These are phyloP conservation scores for Blastocladiella britannica DNA, from an alignment of 192 early-diverging fungal genomes.

Conservation along the genomic window DNA sequence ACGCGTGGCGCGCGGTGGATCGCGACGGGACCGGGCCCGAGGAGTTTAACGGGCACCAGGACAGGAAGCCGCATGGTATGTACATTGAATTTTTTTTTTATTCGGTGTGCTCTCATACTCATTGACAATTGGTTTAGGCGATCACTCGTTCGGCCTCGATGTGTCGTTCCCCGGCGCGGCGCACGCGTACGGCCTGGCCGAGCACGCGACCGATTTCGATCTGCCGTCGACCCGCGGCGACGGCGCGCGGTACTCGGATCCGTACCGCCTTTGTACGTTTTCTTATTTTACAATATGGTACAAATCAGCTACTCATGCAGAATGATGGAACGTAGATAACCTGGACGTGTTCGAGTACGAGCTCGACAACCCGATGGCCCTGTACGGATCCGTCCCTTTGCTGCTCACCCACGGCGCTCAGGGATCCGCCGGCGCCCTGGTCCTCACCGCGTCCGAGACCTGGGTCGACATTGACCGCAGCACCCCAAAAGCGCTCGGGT, in stretches of 20 bases:
- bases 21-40: constrained; percentile 51
- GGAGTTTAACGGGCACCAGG: constrained; percentile 62
- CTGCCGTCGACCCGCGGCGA: constrained; percentile 63
- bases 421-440: constrained; percentile 56
- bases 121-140: constrained; percentile 26
- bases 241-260: constrained; percentile 63
- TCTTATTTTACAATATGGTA: no score
- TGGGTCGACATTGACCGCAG: constrained; percentile 87
- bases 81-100: neutral
- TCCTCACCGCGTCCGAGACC: constrained; percentile 89
- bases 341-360: constrained; percentile 97
- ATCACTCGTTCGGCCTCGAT: constrained; percentile 84
- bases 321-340: no score
- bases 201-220: constrained; percentile 71
- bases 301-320: no score
- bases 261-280: constrained; percentile 89
- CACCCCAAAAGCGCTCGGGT: constrained; percentile 14
- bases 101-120: neutral
- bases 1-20: neutral
- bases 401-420: constrained; percentile 73
- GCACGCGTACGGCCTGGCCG: constrained; percentile 90
- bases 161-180: constrained; percentile 62
- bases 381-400: constrained; percentile 88
- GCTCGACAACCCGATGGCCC: constrained; percentile 81
- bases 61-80: constrained; percentile 72